Evolutionary conservation across 805 yeast genomes (phyloP).

Genomic region (Debaryomyces maramus): DNA sequence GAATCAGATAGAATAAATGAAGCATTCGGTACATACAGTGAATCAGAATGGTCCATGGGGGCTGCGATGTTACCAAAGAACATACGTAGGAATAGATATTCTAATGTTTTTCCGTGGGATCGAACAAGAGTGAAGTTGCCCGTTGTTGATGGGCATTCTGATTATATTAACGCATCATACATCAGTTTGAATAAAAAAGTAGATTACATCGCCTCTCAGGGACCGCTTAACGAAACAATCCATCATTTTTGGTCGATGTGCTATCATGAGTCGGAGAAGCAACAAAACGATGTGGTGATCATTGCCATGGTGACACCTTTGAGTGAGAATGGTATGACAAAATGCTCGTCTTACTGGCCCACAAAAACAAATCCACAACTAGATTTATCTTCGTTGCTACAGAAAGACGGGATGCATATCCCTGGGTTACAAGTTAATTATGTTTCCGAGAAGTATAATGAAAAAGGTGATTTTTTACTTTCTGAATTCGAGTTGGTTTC

Average conservation of each 20-base stretch:
- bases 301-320: constrained; percentile 55
- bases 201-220: constrained; percentile 71
- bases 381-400: constrained; percentile 18
- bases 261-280: constrained; percentile 29
- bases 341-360: constrained; percentile 48
- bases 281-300: constrained; percentile 24
- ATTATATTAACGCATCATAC: constrained; percentile 43
- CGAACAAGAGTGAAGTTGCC: constrained; percentile 33
- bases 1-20: constrained; percentile 11
- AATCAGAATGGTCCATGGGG: constrained; percentile 8
- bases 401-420: constrained; percentile 22
- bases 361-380: constrained; percentile 12
- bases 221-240: constrained; percentile 46
- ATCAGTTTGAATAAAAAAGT: constrained; percentile 16
- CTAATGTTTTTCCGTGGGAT: constrained; percentile 44
- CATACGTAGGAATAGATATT: constrained; percentile 31
- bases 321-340: constrained; percentile 36
- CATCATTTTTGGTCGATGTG: constrained; percentile 53
- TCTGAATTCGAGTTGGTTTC: constrained; percentile 26
- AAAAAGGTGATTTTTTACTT: constrained; percentile 22
- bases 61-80: constrained; percentile 5
- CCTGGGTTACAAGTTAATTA: constrained; percentile 18
- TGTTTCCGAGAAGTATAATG: constrained; percentile 15
- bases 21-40: constrained; percentile 6
- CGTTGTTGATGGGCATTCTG: constrained; percentile 14